Percentiles rank a stretch among this genome's conserved stretches.
Evolutionary conservation across 768 basidiomycete species (phyloP).

Genomic region (Lactarius indigo): DNA sequence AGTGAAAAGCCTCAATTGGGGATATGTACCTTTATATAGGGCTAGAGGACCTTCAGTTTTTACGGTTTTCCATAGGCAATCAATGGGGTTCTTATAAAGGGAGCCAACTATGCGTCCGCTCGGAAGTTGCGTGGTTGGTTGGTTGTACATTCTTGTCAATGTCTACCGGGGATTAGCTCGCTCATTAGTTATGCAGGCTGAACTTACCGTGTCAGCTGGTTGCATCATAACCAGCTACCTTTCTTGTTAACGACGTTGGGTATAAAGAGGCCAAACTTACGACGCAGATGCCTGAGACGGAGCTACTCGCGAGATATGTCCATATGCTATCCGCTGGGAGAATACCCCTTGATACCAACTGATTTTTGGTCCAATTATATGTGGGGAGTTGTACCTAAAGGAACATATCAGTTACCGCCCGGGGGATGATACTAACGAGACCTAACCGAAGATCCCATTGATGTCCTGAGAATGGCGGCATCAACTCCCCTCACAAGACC

Average conservation of each 20-base stretch:
- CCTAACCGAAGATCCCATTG: slow-evolving; percentile 85
- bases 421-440: not conserved
- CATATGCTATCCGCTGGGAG: slow-evolving; percentile 73
- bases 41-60: slow-evolving; percentile 84
- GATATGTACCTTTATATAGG: slow-evolving; percentile 84
- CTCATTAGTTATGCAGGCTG: not conserved
- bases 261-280: slow-evolving; percentile 44
- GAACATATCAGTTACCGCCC: slow-evolving; percentile 4
- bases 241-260: slow-evolving; percentile 7
- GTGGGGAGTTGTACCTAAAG: slow-evolving; percentile 89
- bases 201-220: slow-evolving; percentile 78
- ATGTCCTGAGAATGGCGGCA: slow-evolving; percentile 88
- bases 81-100: slow-evolving; percentile 88
- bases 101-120: slow-evolving; percentile 70
- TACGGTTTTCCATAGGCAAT: slow-evolving; percentile 96
- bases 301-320: slow-evolving; percentile 86
- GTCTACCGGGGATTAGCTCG: slow-evolving; percentile 43
- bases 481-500: slow-evolving; percentile 91
- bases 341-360: slow-evolving; percentile 64
- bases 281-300: slow-evolving; percentile 88
- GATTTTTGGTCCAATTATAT: slow-evolving; percentile 89
- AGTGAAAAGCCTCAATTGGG: not conserved
- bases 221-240: slow-evolving; percentile 86
- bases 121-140: slow-evolving; percentile 70
- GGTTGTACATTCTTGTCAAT: slow-evolving; percentile 94